These are phyloP conservation scores for Pterocarpus santalinus DNA, from an alignment of 306 rosid species.

Conservation along the genomic window DNA sequence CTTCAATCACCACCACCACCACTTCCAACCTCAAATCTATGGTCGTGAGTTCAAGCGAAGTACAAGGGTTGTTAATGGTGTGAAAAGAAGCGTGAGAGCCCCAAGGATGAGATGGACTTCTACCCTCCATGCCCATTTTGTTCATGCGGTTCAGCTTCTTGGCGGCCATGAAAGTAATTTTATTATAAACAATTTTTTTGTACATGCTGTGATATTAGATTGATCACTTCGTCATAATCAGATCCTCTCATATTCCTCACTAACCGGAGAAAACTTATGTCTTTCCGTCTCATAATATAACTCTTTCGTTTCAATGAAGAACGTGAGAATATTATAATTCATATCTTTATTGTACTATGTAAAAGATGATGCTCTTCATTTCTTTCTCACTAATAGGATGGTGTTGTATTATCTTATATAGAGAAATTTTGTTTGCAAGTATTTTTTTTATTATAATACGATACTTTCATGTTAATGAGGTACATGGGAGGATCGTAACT, in stretches of 20 bases:
- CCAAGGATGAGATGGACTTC: slow-evolving; percentile 99
- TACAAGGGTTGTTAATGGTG: slow-evolving; percentile 55
- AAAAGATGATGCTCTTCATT: too few relatives aligned
- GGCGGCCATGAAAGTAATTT: slow-evolving; percentile 95
- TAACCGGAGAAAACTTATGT: too few relatives aligned
- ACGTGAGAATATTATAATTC: too few relatives aligned
- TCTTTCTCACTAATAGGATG: too few relatives aligned
- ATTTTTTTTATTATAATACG: too few relatives aligned
- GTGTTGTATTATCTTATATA: too few relatives aligned
- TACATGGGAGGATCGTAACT: not conserved
- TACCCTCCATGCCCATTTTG: slow-evolving; percentile 96
- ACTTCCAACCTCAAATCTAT: slow-evolving; percentile 65
- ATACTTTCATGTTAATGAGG: too few relatives aligned
- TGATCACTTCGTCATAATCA: not conserved
- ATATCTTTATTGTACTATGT: too few relatives aligned
- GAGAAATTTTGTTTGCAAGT: too few relatives aligned
- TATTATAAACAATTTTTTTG: not conserved
- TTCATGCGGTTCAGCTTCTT: slow-evolving; percentile 97
- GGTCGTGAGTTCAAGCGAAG: slow-evolving; percentile 78
- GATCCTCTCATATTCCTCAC: too few relatives aligned
- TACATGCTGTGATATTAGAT: slow-evolving; percentile 8
- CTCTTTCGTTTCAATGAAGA: too few relatives aligned
- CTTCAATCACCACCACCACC: slow-evolving; percentile 46
- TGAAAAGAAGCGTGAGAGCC: slow-evolving; percentile 83
- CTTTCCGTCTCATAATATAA: too few relatives aligned